phyloP scores from a whole-genome alignment of 2,329 filamentous ascomycete species.

The Passalora sequoiae region DNA sequence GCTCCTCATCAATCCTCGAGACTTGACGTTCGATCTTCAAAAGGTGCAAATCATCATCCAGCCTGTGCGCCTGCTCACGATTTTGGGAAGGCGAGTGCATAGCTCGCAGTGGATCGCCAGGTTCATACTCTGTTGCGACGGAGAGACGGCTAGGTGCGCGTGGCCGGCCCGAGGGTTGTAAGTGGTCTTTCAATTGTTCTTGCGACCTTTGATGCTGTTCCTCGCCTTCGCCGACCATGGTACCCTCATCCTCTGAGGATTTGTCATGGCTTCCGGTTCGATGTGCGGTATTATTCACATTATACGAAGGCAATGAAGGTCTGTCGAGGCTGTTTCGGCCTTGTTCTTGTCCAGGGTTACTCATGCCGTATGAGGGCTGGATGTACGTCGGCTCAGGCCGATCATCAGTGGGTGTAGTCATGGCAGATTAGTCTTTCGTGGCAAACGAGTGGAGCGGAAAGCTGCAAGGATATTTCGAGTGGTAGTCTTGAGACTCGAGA shows the following conservation, averaged over 20 bases:
- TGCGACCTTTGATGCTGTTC: constrained; percentile 7
- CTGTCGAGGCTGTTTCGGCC: constrained; percentile 14
- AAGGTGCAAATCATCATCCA: constrained; percentile 63
- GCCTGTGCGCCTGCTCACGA: constrained; percentile 55
- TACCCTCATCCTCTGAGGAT: constrained; percentile 32
- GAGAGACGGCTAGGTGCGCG: constrained; percentile 41
- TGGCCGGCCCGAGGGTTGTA: constrained; percentile 13
- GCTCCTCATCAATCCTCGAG: constrained; percentile 39
- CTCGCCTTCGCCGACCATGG: constrained; percentile 29
- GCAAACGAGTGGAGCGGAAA: constrained; percentile 15
- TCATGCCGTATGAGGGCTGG: constrained; percentile 25
- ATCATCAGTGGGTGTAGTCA: constrained; percentile 35
- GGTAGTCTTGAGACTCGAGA: too few relatives aligned
- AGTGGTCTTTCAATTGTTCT: constrained; percentile 8
- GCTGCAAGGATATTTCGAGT: background rate
- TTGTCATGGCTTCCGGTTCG: constrained; percentile 17
- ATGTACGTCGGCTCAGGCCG: constrained; percentile 32
- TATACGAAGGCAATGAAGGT: constrained; percentile 30
- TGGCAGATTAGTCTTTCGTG: constrained; percentile 17
- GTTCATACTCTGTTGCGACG: constrained; percentile 38
- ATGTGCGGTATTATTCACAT: constrained; percentile 26
- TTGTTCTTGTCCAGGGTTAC: constrained; percentile 11
- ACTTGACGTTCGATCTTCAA: constrained; percentile 60
- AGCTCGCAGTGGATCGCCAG: constrained; percentile 27
- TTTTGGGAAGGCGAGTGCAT: constrained; percentile 50